Conservation (phyloP, 331 rosid genomes). For the Telfairia occidentalis region DNA sequence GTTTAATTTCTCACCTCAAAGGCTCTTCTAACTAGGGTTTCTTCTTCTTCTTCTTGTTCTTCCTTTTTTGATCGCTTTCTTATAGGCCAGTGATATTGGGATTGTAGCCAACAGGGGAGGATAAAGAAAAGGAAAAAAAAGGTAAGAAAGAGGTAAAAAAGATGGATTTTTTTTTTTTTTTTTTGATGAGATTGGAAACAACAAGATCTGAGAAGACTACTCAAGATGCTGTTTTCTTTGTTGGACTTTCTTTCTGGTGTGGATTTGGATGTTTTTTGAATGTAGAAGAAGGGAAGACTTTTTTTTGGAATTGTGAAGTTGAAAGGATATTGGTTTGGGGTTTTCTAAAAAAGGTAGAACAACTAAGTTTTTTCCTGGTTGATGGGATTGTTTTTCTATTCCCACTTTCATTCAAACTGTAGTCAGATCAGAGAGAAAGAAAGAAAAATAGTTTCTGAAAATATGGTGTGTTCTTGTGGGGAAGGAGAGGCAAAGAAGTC, state of each 20-base stretch:
- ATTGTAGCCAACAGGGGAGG: not conserved
- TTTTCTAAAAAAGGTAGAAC: slow-evolving; percentile 13
- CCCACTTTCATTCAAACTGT: not conserved
- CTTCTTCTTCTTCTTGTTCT: not conserved
- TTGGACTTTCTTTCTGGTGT: slow-evolving; percentile 1
- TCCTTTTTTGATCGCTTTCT: not conserved
- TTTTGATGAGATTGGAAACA: slow-evolving; percentile 1
- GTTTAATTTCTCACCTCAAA: not conserved
- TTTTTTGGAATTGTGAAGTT: not conserved
- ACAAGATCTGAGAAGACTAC: slow-evolving; percentile 8
- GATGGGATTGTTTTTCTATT: slow-evolving; percentile 12
- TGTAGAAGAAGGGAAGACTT: not conserved
- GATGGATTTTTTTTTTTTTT: no score
- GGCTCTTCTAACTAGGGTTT: not conserved
- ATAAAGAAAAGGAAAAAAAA: not conserved
- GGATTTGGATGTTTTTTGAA: not conserved
- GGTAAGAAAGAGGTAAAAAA: not conserved
- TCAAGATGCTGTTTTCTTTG: not conserved
- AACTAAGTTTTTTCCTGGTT: slow-evolving; percentile 1
- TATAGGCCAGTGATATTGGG: slow-evolving; percentile 9
- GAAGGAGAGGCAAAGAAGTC: not conserved
- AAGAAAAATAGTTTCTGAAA: not conserved
- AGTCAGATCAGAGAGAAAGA: not conserved
- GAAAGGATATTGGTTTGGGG: slow-evolving; percentile 12
- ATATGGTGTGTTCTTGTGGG: slow-evolving; percentile 2